Evolutionary conservation across 805 yeast genomes (phyloP).

Genomic region (Maudiozyma bulderi): DNA sequence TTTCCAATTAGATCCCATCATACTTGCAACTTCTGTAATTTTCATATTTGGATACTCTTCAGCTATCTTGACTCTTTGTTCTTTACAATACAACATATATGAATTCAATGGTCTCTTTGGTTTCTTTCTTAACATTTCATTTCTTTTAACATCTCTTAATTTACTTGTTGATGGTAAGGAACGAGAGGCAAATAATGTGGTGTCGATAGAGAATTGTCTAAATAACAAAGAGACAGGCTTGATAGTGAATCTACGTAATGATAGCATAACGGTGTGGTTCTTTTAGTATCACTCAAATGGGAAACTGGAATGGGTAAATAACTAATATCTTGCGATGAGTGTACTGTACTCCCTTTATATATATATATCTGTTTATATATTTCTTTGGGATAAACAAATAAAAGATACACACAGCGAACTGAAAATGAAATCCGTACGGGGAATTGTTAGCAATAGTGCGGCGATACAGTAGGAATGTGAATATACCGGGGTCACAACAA

Average conservation of each 20-base stretch:
- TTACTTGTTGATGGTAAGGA: slow-evolving; percentile 3
- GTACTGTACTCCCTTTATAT: neutral
- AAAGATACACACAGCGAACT: too few relatives aligned
- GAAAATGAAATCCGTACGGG: too few relatives aligned
- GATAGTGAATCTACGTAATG: neutral
- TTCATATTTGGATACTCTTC: slow-evolving; percentile 14
- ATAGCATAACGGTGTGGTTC: neutral
- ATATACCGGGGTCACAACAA: too few relatives aligned
- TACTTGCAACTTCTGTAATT: slow-evolving; percentile 33
- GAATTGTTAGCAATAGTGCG: too few relatives aligned
- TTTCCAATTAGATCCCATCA: slow-evolving; percentile 82
- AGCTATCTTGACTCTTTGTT: slow-evolving; percentile 10
- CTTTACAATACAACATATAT: slow-evolving; percentile 14
- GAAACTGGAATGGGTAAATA: too few relatives aligned
- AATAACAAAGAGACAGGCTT: neutral
- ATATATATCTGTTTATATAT: too few relatives aligned
- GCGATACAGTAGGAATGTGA: too few relatives aligned
- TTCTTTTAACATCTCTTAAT: slow-evolving; percentile 10
- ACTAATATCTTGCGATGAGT: neutral
- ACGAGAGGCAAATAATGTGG: slow-evolving; percentile 2
- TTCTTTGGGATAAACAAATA: neutral
- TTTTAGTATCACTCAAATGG: too few relatives aligned
- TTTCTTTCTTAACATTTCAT: slow-evolving; percentile 13
- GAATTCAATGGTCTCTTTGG: slow-evolving; percentile 25
- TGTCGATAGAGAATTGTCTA: slow-evolving; percentile 1